Evolutionary conservation across 2,329 filamentous ascomycete species (phyloP).

Genomic region (Phyllosticta citrichinensis): DNA sequence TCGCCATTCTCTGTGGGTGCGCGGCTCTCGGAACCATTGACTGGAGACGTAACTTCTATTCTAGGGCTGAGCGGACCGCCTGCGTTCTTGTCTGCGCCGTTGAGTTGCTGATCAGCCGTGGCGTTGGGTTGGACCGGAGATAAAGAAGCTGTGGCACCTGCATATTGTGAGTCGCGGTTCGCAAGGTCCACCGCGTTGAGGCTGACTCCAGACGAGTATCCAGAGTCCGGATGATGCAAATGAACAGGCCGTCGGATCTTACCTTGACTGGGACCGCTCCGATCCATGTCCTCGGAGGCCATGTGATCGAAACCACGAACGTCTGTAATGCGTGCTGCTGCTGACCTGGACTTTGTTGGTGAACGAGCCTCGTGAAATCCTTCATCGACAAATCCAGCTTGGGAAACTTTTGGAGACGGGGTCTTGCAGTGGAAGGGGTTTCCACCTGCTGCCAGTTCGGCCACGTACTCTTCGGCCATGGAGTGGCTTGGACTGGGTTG

Average conservation of each 20-base stretch:
- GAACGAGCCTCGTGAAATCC: background rate
- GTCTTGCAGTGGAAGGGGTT: constrained; percentile 1
- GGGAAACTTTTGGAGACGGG: background rate
- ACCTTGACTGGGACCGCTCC: background rate
- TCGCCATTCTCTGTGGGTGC: background rate
- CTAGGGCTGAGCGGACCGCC: background rate
- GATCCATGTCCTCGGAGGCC: background rate
- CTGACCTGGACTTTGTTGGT: background rate
- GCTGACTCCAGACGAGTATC: constrained; percentile 31
- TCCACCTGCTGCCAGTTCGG: constrained; percentile 19
- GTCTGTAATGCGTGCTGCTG: background rate
- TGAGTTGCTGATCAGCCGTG: background rate
- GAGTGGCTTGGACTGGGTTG: background rate
- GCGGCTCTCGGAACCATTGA: background rate
- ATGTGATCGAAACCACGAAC: background rate
- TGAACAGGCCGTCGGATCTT: constrained; percentile 1
- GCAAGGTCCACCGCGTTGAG: constrained; percentile 5
- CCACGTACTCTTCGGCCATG: constrained; percentile 20
- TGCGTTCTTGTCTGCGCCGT: background rate
- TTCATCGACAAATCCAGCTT: background rate
- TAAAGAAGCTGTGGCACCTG: background rate
- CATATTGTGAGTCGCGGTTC: background rate
- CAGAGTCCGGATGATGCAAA: constrained; percentile 25
- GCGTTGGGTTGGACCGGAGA: background rate
- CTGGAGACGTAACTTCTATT: background rate